A percentile compares a stretch with the other conserved stretches of the same genome.
phyloP scores from a whole-genome alignment of 1,139 yeast species.

The Hanseniaspora sp. region DNA sequence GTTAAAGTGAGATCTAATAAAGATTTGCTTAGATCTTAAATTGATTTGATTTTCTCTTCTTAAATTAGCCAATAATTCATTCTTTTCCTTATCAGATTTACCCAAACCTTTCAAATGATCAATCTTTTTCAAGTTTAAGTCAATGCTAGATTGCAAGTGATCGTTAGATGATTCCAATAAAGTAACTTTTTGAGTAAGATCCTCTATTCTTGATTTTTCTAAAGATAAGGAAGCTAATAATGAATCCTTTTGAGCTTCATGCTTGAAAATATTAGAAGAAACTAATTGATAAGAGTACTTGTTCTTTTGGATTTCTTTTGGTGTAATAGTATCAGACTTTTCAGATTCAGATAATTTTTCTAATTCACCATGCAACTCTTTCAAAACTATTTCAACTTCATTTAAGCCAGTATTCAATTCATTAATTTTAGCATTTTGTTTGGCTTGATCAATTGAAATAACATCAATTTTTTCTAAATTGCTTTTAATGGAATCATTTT shows the following conservation, averaged over 20 bases:
- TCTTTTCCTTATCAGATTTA: conserved; percentile 6
- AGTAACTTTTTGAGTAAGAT: conserved; percentile 2
- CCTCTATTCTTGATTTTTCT: conserved; percentile 18
- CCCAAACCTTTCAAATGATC: conserved; percentile 12
- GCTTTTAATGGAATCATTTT: conserved; percentile 21
- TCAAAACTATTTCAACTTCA: conserved; percentile 12
- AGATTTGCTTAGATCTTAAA: conserved; percentile 10
- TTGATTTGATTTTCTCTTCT: conserved; percentile 16
- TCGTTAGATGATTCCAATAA: conserved; percentile 9
- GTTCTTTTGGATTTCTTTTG: conserved; percentile 11
- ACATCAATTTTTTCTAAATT: conserved; percentile 24
- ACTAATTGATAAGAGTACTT: conserved; percentile 15
- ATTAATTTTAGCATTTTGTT: conserved; percentile 19
- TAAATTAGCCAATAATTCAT: conserved; percentile 4
- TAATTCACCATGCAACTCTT: conserved; percentile 14
- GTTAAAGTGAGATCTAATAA: conserved; percentile 15
- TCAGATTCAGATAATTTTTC: not conserved
- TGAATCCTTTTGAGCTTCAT: conserved; percentile 23
- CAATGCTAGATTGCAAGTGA: conserved; percentile 11
- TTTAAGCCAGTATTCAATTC: conserved; percentile 8
- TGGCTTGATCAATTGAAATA: conserved; percentile 23
- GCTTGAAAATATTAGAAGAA: conserved; percentile 2
- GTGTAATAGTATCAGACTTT: not conserved
- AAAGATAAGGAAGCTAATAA: conserved; percentile 26
- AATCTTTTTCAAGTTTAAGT: conserved; percentile 11